Evolutionary conservation across 352 stramenopile species (phyloP).

Genomic region (Blastocystis sp.): DNA sequence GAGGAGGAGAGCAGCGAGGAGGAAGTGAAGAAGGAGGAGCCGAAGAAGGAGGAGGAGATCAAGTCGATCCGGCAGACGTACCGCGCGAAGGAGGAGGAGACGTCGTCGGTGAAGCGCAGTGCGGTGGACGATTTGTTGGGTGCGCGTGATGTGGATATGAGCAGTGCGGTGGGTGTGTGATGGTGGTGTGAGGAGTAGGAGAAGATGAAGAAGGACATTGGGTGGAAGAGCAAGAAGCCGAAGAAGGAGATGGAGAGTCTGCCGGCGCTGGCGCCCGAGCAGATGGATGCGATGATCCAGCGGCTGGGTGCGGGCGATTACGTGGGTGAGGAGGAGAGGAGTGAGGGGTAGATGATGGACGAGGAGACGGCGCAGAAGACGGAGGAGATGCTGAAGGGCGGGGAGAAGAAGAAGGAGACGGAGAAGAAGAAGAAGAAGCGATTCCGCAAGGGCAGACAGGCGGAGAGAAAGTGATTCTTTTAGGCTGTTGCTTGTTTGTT

Average conservation of each 20-base stretch:
- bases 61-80: conserved; percentile 9
- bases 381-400: not conserved
- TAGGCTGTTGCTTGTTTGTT: conserved; percentile 13
- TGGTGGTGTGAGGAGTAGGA: conserved; percentile 18
- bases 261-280: not conserved
- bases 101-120: not conserved
- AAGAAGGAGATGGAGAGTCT: conserved; percentile 22
- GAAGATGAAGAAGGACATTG: conserved; percentile 35
- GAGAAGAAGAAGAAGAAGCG: conserved; percentile 44
- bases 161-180: not conserved
- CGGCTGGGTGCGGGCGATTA: not conserved
- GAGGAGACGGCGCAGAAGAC: conserved; percentile 10
- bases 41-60: conserved; percentile 8
- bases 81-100: not conserved
- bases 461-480: conserved; percentile 14
- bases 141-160: not conserved
- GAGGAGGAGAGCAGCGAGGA: conserved; percentile 11
- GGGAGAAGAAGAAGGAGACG: not conserved
- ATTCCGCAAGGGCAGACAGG: not conserved
- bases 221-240: conserved; percentile 47
- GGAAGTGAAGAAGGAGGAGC: conserved; percentile 2
- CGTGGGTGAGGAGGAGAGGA: not conserved
- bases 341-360: not conserved
- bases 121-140: not conserved
- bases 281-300: conserved; percentile 31